Percentiles rank a stretch among this genome's conserved stretches.
Conservation (phyloP, 345 rosid species). For the Rhodamnia argentea region DNA sequence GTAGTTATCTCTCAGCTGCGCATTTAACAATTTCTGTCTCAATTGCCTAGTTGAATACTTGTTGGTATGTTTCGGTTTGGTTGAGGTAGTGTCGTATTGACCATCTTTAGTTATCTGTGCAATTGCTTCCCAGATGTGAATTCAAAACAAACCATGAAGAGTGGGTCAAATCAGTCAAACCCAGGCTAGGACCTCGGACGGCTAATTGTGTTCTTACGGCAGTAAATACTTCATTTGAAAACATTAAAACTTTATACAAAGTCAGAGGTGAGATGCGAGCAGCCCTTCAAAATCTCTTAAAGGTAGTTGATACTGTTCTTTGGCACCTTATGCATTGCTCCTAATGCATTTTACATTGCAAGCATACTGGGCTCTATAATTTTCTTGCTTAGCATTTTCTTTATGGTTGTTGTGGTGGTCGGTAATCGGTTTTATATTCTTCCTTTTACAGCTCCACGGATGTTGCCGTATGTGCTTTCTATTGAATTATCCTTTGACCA, state of each 20-base stretch:
- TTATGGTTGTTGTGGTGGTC: neutral
- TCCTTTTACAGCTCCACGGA: neutral
- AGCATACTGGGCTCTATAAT: neutral
- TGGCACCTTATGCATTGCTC: neutral
- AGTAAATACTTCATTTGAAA: conserved; percentile 36
- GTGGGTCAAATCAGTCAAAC: conserved; percentile 71
- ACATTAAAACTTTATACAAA: conserved; percentile 50
- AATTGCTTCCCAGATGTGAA: conserved; percentile 50
- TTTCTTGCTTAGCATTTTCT: neutral
- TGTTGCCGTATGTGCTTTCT: neutral
- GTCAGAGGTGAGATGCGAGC: conserved; percentile 74
- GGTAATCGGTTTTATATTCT: neutral
- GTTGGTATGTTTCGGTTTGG: neutral
- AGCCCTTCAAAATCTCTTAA: conserved; percentile 62
- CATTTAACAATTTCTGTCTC: neutral
- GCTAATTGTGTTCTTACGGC: conserved; percentile 45
- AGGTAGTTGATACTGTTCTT: conserved; percentile 22
- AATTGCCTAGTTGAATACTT: neutral
- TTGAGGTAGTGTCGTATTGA: neutral
- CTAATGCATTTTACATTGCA: neutral
- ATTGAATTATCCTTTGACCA: neutral
- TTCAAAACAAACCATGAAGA: conserved; percentile 84
- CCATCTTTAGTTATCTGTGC: conserved; percentile 1
- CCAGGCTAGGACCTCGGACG: conserved; percentile 51
- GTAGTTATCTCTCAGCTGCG: neutral